A percentile compares a stretch with the other conserved stretches of the same genome.
Evolutionary conservation across 2,329 filamentous ascomycete genomes (phyloP).

Genomic region (Diaporthe caulivora): DNA sequence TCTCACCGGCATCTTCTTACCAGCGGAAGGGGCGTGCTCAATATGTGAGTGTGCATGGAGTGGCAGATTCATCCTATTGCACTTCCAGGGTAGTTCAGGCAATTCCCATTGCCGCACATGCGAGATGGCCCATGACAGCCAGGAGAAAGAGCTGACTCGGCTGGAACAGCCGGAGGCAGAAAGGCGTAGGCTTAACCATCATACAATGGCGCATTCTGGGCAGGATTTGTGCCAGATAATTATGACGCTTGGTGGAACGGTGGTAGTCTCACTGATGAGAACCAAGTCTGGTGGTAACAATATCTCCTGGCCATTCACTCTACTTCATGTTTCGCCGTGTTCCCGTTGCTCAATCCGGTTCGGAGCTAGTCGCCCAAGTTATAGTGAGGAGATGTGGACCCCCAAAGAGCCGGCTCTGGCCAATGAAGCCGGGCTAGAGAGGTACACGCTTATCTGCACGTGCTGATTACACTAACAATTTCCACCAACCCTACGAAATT

Average conservation of each 20-base stretch:
- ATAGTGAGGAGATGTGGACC: neutral
- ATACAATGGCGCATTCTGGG: neutral
- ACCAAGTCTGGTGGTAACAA: neutral
- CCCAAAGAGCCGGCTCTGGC: neutral
- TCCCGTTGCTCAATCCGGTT: neutral
- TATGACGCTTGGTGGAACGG: neutral
- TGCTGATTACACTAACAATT: constrained; percentile 39
- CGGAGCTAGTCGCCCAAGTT: neutral
- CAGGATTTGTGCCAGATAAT: neutral
- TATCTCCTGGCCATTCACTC: neutral
- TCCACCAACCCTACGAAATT: constrained; percentile 21
- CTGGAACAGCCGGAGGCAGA: too few relatives aligned
- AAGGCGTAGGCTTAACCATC: neutral
- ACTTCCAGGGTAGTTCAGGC: neutral
- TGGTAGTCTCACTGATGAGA: neutral
- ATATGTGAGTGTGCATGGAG: neutral
- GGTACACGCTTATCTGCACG: constrained; percentile 18
- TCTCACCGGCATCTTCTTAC: neutral
- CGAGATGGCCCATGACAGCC: neutral
- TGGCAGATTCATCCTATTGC: neutral
- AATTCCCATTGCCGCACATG: neutral
- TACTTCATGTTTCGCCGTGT: too few relatives aligned
- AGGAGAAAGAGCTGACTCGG: neutral
- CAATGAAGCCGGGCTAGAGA: neutral
- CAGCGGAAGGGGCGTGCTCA: neutral